Base-by-base conservation (phyloP, 345 rosid genomes). In the Stellera chamaejasme region DNA sequence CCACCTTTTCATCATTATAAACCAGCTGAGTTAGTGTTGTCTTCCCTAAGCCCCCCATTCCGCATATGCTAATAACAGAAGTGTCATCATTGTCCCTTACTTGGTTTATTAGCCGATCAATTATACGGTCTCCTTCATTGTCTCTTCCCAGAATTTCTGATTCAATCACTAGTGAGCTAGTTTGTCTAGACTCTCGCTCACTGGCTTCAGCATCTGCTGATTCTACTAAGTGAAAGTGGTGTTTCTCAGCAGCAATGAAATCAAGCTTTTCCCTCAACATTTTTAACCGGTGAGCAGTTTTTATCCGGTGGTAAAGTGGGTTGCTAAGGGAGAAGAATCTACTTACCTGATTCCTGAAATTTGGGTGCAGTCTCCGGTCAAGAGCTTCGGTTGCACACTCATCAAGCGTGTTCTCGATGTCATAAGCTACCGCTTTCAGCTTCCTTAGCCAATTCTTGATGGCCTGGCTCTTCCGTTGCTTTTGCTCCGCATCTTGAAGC, bases 1-100 rank as follows among this genome's bases (percentile, higher is more conserved):
- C 51, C n/a, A 70, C 56, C 62, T 27, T 28, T 26, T 50, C 55
- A 25, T 65, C 63, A 50, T 64, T 70, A n/a, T 50, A 70, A 12
- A 54, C 66, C 13, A 59, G 13, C 12, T 70, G 69, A 51, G 74
- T 63, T 26, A 55, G 27, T 11, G 56, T 64, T 11, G 61, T 64
- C 42, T 62, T 62, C 1, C 42, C 66, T n/a, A 36, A 32, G 9
- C 53, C 66, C 7, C 58, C 52, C 27, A 62, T 11, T n/a, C 66
- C 58, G 23, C n/a, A 23, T 1, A 54, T 23, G 16, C 53, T 28
- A 13, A 45, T 27, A 4, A 62, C 10, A 2, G 16, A 62, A 19
- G 54, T 19, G 12, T 36, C 47, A 64, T 64, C 47, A 10, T 16
- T 11, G 14, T 32, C 13, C 3, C 45, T 16, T 45, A 23, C 41